Evolutionary conservation across 192 early-diverging fungal species (phyloP).

Genomic region (Coemansia sp.): DNA sequence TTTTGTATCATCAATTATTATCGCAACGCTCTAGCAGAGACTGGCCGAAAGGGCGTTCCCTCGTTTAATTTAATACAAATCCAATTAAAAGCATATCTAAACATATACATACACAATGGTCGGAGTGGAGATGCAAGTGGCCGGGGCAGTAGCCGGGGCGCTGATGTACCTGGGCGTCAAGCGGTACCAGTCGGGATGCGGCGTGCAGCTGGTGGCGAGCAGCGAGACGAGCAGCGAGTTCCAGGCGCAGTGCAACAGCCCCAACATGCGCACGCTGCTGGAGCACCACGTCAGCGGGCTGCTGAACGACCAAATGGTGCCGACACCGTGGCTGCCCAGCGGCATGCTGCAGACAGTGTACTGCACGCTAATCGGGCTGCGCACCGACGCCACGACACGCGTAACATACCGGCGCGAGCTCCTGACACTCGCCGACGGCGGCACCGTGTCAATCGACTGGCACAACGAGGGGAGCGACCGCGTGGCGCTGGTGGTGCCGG

Average conservation of each 20-base stretch:
- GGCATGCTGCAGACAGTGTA: constrained; percentile 76
- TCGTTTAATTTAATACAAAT: no score
- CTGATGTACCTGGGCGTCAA: no score
- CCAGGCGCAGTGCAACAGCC: neutral
- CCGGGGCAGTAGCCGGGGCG: no score
- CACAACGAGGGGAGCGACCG: constrained; percentile 50
- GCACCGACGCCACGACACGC: constrained; percentile 21
- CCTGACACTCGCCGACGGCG: constrained; percentile 69
- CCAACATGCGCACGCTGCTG: constrained; percentile 53
- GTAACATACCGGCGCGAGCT: constrained; percentile 46
- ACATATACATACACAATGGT: no score
- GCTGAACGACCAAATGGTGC: constrained; percentile 58
- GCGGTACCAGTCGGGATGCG: no score
- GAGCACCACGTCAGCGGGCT: constrained; percentile 32
- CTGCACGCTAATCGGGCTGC: constrained; percentile 31
- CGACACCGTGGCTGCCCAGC: constrained; percentile 69
- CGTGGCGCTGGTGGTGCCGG: constrained; percentile 76
- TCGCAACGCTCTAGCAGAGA: no score
- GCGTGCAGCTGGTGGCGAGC: no score
- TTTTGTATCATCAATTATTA: no score
- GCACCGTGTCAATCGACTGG: constrained; percentile 86
- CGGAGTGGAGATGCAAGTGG: no score
- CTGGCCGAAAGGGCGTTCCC: no score
- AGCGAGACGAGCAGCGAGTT: neutral
- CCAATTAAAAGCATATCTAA: no score